Conservation (phyloP, 169 alveolate genomes). For the Eimeria praecox region DNA sequence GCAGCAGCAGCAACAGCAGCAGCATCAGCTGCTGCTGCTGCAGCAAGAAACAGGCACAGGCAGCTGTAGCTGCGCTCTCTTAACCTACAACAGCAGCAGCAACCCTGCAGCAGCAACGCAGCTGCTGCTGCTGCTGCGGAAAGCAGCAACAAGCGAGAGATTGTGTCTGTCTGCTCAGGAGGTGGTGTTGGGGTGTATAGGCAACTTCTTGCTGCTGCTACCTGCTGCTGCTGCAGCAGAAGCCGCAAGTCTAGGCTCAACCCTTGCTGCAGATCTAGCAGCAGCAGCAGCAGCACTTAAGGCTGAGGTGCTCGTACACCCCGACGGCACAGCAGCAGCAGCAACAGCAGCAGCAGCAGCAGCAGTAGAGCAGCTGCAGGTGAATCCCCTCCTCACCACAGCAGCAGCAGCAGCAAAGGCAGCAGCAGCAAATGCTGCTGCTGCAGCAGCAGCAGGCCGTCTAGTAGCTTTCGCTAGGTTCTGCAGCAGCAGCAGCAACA, state of each 20-base stretch:
- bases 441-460: background rate
- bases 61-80: background rate
- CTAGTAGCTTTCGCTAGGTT: slow-evolving; percentile 7
- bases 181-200: slow-evolving; percentile 23
- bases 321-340: background rate
- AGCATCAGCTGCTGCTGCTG: background rate
- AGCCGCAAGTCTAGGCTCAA: background rate
- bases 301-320: slow-evolving; percentile 32
- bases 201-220: slow-evolving; percentile 13
- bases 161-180: slow-evolving; percentile 20
- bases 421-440: background rate
- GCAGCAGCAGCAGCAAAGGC: slow-evolving; percentile 52
- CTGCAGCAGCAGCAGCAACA: slow-evolving; percentile 62
- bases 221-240: slow-evolving; percentile 65
- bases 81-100: background rate
- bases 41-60: background rate
- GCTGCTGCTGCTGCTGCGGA: slow-evolving; percentile 50
- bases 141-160: background rate
- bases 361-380: slow-evolving; percentile 51
- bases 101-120: background rate
- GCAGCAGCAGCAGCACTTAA: slow-evolving; percentile 40
- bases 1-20: slow-evolving; percentile 44
- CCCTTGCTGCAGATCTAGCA: slow-evolving; percentile 23
- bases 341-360: slow-evolving; percentile 50
- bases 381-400: slow-evolving; percentile 9